Evolutionary conservation across 2,329 filamentous ascomycete genomes (phyloP).

Genomic region (Orbilia ellipsospora): DNA sequence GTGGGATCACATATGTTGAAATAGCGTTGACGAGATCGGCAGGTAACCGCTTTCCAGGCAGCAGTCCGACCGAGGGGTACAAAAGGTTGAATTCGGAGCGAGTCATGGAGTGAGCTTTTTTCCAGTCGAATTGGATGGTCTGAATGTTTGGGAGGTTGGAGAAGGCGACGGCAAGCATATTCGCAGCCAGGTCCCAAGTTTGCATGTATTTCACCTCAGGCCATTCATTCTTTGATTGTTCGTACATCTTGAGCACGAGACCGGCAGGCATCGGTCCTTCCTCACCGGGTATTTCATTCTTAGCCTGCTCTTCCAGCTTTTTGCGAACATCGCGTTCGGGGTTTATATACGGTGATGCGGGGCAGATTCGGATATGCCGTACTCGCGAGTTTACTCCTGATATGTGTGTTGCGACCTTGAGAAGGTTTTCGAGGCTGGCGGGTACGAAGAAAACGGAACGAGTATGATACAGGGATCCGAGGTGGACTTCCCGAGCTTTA

Average conservation of each 20-base stretch:
- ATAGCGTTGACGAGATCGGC: slow-evolving; percentile 31
- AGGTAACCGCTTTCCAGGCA: slow-evolving; percentile 17
- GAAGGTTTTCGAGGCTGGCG: slow-evolving; percentile 36
- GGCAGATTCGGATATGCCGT: slow-evolving; percentile 28
- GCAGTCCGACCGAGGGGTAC: slow-evolving; percentile 28
- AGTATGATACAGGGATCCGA: slow-evolving; percentile 25
- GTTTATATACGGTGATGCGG: slow-evolving; percentile 34
- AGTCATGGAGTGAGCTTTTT: slow-evolving; percentile 23
- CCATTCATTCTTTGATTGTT: slow-evolving; percentile 42
- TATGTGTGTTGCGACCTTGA: slow-evolving; percentile 35
- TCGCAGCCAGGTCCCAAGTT: slow-evolving; percentile 30
- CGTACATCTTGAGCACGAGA: slow-evolving; percentile 44
- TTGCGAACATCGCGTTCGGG: slow-evolving; percentile 29
- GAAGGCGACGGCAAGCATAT: slow-evolving; percentile 40
- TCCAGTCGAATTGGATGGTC: slow-evolving; percentile 38
- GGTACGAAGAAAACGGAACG: slow-evolving; percentile 28
- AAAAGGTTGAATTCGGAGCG: slow-evolving; percentile 30
- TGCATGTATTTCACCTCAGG: slow-evolving; percentile 41
- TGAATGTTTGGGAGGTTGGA: slow-evolving; percentile 33
- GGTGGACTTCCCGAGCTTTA: slow-evolving; percentile 31
- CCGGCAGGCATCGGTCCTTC: slow-evolving; percentile 32
- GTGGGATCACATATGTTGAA: slow-evolving; percentile 16
- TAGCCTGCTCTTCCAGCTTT: slow-evolving; percentile 36
- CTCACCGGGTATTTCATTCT: slow-evolving; percentile 24
- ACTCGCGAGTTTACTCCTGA: slow-evolving; percentile 32